A percentile compares a stretch with the other conserved stretches of the same genome.
These are phyloP conservation scores for Flaveria brownii DNA, from an alignment of 129 eudicot species.

Conservation along the genomic window DNA sequence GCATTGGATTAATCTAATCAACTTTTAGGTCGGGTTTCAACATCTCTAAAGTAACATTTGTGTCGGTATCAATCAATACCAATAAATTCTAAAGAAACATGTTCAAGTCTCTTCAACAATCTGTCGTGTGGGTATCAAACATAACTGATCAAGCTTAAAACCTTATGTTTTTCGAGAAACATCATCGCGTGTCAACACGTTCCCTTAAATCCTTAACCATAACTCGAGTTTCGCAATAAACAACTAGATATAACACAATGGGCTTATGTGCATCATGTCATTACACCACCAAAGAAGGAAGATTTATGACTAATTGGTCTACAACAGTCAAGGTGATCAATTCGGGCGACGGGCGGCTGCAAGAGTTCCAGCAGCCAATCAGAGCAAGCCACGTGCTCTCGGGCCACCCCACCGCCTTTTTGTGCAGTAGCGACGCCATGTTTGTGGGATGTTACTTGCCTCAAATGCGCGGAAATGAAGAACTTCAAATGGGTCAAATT, in stretches of 20 bases:
- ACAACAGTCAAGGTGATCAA: slow-evolving; percentile 58
- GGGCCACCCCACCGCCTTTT: slow-evolving; percentile 47
- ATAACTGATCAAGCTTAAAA: not conserved
- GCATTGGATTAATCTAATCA: not conserved
- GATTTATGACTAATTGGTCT: slow-evolving; percentile 21
- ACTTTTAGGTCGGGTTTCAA: slow-evolving; percentile 18
- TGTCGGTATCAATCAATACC: slow-evolving; percentile 29
- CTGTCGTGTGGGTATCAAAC: slow-evolving; percentile 14
- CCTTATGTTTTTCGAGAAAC: not conserved
- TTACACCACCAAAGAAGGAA: slow-evolving; percentile 14
- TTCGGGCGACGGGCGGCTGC: slow-evolving; percentile 50
- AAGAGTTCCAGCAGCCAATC: slow-evolving; percentile 56
- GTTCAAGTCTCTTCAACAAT: slow-evolving; percentile 11
- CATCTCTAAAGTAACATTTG: slow-evolving; percentile 10
- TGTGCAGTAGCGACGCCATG: slow-evolving; percentile 68
- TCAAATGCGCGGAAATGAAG: slow-evolving; percentile 49
- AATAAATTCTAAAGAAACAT: slow-evolving; percentile 8
- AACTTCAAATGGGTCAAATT: slow-evolving; percentile 62
- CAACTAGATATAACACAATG: not conserved
- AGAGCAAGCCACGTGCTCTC: slow-evolving; percentile 49
- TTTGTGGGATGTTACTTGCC: slow-evolving; percentile 42
- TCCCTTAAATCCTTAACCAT: too few species aligned
- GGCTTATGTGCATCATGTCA: slow-evolving; percentile 27
- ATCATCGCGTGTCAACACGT: too few species aligned
- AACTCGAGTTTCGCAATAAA: not conserved